Evolutionary conservation across 2,329 filamentous ascomycete genomes (phyloP).

Genomic region (Akanthomyces uredinophilus): DNA sequence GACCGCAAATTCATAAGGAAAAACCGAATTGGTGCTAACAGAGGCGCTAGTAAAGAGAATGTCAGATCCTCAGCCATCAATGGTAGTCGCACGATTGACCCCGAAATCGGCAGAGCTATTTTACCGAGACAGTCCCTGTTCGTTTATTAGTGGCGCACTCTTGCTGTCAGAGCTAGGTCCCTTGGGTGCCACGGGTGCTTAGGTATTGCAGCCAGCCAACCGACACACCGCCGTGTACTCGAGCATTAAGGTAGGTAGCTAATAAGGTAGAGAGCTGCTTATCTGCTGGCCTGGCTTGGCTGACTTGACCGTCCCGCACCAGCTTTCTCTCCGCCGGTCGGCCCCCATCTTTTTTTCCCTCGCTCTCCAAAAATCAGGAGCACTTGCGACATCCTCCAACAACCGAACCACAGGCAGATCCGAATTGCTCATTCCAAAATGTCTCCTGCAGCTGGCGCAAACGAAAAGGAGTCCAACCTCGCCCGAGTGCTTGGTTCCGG

Average conservation of each 20-base stretch:
- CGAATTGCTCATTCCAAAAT: constrained; percentile 31
- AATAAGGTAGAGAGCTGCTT: no score
- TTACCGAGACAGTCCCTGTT: no score
- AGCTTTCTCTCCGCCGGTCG: neutral
- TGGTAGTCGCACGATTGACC: neutral
- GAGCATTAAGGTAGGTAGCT: no score
- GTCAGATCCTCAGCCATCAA: no score
- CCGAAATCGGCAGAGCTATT: neutral
- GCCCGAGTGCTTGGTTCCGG: constrained; percentile 90
- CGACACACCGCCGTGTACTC: no score
- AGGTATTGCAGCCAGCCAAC: no score
- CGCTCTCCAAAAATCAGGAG: constrained; percentile 6
- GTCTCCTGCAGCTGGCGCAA: constrained; percentile 51
- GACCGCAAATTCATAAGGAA: neutral
- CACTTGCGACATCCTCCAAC: constrained; percentile 5
- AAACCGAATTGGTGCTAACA: neutral
- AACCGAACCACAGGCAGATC: neutral
- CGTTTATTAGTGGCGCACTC: no score
- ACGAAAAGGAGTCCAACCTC: constrained; percentile 78
- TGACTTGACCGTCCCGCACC: constrained; percentile 1
- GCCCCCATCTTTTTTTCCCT: constrained; percentile 8
- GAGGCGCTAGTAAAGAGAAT: neutral
- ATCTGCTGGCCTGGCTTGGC: neutral
- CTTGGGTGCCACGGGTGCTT: no score
- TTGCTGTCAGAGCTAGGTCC: no score